Base-by-base conservation (phyloP, 2,329 filamentous ascomycete genomes). In the Leptographium lundbergii region DNA sequence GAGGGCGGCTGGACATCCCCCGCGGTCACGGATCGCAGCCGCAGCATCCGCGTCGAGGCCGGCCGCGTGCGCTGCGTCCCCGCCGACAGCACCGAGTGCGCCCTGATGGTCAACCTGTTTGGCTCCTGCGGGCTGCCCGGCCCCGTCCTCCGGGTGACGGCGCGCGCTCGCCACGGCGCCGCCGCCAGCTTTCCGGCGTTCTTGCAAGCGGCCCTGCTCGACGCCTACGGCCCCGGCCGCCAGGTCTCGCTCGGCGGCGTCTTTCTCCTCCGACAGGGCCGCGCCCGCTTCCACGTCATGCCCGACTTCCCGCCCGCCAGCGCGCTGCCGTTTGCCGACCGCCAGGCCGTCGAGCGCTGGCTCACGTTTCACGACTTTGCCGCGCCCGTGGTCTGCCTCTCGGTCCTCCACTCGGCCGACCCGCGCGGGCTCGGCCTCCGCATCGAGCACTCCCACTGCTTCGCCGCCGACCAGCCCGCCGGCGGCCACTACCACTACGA, bases 371-470 rank as follows among this genome's bases (percentile, higher is more conserved):
- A 73, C 61, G 66, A 72, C 6, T 71, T 70, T 54, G 65, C 66
- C 4, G 69, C 66, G 2, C 73, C 70, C 1, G 61, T 75, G 19
- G 68, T 74, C 0, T 75, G 74, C 53, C 61, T 77, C 58, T 70
- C 66, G 11, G 72, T 75, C 0, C 65, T 77, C 47, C 73, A 76
- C 63, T 73, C 73, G 17, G 69, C 70, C 10, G 73, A 77, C 59
- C 59, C 52, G 2, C 71, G 71, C 0, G 70, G 64, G 9, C 59
- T 76, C 61, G 70, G 67, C 0, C 60, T 78, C 56, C 66, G 75
- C 32, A 73, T 76, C 65, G 76, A 79, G 62, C 75, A 79, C 62
- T 76, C 75, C 4, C 76, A 78, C 66, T 72, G 71, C 25, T 77
- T 75, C 57, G 72, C 73, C 3, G 22, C 14, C 54, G 53, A 63